Evolutionary conservation across 805 yeast genomes (phyloP).

Genomic region (Ogataea methylovora): DNA sequence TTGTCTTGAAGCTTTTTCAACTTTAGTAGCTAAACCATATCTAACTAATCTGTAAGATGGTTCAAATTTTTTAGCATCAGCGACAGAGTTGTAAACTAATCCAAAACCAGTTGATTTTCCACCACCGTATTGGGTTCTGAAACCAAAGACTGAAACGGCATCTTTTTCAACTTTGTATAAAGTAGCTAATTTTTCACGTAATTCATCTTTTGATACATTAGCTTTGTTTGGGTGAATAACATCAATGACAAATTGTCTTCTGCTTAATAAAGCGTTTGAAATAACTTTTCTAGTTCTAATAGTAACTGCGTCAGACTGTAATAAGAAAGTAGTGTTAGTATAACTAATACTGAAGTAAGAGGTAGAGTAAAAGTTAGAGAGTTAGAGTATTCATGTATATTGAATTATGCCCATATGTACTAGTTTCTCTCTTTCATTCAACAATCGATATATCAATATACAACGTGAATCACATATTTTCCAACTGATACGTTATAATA

Average conservation of each 20-base stretch:
- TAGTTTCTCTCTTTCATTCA: no score
- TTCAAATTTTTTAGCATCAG: constrained; percentile 97
- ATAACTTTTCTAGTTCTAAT: constrained; percentile 99
- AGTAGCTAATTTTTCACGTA: constrained; percentile 67
- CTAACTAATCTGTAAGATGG: constrained; percentile 99
- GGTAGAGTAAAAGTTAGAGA: no score
- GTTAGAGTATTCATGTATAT: no score
- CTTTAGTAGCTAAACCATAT: constrained; percentile 95
- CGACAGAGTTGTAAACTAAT: constrained; percentile 95
- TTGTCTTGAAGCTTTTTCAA: constrained; percentile 97
- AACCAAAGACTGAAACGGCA: constrained; percentile 89
- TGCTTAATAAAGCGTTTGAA: constrained; percentile 97
- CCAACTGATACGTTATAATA: no score
- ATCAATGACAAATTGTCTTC: constrained; percentile 99
- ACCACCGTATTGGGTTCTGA: constrained; percentile 99
- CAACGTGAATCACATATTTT: no score
- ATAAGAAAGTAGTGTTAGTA: no score
- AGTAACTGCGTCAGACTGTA: constrained; percentile 97
- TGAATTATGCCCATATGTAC: no score
- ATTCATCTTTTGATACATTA: constrained; percentile 98
- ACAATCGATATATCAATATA: no score
- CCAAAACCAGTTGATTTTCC: constrained; percentile 99
- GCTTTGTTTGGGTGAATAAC: constrained; percentile 99
- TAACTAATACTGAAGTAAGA: no score
- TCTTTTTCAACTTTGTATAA: constrained; percentile 62